Evolutionary conservation across 345 rosid species (phyloP), one percentile per base, ranked within the genome.

Genomic region (Rhodamnia argentea): DNA sequence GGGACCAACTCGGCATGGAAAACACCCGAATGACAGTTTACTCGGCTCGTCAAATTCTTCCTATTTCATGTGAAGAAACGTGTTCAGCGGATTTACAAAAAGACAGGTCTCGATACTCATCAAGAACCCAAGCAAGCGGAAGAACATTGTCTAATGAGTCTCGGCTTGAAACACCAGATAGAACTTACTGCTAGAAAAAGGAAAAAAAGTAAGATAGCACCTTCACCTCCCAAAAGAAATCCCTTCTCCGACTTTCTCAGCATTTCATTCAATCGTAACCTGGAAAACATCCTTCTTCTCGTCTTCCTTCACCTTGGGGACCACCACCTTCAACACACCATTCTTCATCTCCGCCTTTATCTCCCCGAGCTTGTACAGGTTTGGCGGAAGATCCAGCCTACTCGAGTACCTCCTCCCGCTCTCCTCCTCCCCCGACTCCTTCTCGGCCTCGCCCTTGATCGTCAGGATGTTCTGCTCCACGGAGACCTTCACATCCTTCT

Each of bases 341-440:
- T 95, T 92, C 92, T 93, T 96, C 98, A 96, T 94, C 94, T 95
- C 98, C 26, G 99, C 98, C 88, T 90, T 93, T 12, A 96, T 94
- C 89, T 91, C 87, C 32, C 92, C 94, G 0, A 89, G 86, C 89
- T 83, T 91, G 88, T 84, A 92, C 10, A 86, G 29, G 56, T 92
- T 90, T 40, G 86, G 87, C 0, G 93, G 91, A 88, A 94, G 82
- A 2, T 89, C 90, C 37, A 93, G 87, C 87, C 95, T 87, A 90
- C 96, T 92, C 0, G 90, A 86, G 90, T 90, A 96, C 44, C 89
- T 93, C 83, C 95, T 83, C 16, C 74, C 75, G 37, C 86, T 85
- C 57, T 51, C 52, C 52, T 51, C 52, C 52, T 51, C 14, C 52
- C 52, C 52, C 13, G 52, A 51, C 52, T 51, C 52, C 4, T 51